These are phyloP conservation scores for Trypanosoma mega DNA, from an alignment of 208 protist genomes.

Conservation along the genomic window DNA sequence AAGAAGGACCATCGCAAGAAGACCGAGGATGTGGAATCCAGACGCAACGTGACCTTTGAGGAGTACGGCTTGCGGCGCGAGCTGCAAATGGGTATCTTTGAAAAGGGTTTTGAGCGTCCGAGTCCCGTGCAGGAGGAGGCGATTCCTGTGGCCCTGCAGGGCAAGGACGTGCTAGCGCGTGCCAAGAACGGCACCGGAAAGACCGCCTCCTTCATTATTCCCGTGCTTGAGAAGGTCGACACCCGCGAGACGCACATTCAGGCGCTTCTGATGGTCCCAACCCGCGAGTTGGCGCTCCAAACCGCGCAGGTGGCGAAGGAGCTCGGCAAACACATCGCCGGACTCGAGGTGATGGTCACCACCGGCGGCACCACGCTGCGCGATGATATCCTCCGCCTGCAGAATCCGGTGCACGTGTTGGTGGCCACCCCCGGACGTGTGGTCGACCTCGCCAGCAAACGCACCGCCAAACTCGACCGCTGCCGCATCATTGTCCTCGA, in stretches of 20 bases:
- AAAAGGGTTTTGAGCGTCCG: slow-evolving; percentile 98
- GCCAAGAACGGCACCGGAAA: slow-evolving; percentile 99
- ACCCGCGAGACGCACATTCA: slow-evolving; percentile 92
- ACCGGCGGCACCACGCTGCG: slow-evolving; percentile 97
- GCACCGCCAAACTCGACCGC: slow-evolving; percentile 92
- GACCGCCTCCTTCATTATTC: slow-evolving; percentile 99
- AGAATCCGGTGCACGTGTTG: slow-evolving; percentile 97
- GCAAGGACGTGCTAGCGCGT: slow-evolving; percentile 97
- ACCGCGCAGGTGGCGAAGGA: slow-evolving; percentile 98
- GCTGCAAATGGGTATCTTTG: slow-evolving; percentile 99
- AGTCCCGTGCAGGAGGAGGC: slow-evolving; percentile 98
- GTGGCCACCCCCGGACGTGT: slow-evolving; percentile 99
- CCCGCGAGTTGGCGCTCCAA: slow-evolving; percentile 98
- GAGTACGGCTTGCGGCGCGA: slow-evolving; percentile 98
- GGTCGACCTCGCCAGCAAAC: slow-evolving; percentile 97
- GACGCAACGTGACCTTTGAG: slow-evolving; percentile 98
- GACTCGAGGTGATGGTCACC: slow-evolving; percentile 95
- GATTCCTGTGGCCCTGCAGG: slow-evolving; percentile 97
- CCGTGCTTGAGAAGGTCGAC: slow-evolving; percentile 97
- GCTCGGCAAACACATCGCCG: slow-evolving; percentile 96
- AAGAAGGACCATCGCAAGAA: slow-evolving; percentile 87
- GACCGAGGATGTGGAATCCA: slow-evolving; percentile 97
- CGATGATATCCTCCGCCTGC: slow-evolving; percentile 98
- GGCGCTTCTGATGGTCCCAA: slow-evolving; percentile 98
- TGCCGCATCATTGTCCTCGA: slow-evolving; percentile 96